Percentiles rank a stretch among this genome's conserved stretches.
Evolutionary conservation across 495 filamentous ascomycete genomes (phyloP).

Genomic region (Clohesyomyces aquaticus): DNA sequence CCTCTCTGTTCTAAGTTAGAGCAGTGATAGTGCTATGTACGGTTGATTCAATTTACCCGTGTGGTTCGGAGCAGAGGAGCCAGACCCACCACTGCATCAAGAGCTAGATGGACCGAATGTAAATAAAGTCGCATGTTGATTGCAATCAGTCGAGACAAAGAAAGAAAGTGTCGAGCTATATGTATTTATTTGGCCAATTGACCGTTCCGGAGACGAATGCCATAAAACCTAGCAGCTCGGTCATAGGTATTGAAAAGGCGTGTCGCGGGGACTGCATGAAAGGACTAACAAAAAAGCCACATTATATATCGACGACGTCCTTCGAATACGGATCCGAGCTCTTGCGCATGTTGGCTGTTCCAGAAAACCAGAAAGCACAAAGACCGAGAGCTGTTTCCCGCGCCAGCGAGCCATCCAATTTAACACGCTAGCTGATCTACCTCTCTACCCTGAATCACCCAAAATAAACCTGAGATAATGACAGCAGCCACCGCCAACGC

Average conservation of each 20-base stretch:
- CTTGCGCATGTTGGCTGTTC: neutral
- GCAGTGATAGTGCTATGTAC: neutral
- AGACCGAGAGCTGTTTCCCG: too few relatives aligned
- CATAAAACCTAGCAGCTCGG: too few relatives aligned
- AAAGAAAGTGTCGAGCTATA: neutral
- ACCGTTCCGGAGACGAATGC: neutral
- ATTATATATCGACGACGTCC: neutral
- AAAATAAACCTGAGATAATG: constrained; percentile 15
- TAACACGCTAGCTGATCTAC: too few relatives aligned
- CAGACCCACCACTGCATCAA: neutral
- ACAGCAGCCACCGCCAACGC: constrained; percentile 35
- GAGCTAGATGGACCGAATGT: neutral
- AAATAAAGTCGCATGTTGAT: neutral
- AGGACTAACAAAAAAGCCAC: constrained; percentile 1
- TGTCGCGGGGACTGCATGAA: neutral
- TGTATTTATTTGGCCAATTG: neutral
- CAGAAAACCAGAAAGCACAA: neutral
- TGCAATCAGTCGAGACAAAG: neutral
- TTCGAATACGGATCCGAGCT: constrained; percentile 6
- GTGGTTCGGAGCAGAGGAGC: constrained; percentile 11
- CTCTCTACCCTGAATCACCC: neutral
- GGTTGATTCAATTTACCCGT: constrained; percentile 26
- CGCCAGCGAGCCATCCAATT: too few relatives aligned
- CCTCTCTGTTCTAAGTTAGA: neutral
- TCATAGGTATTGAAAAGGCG: too few relatives aligned